A percentile compares a stretch with the other conserved stretches of the same genome.
Conservation (phyloP, 176 grass and related monocot species). For the Hsuehochloa calcarea region DNA sequence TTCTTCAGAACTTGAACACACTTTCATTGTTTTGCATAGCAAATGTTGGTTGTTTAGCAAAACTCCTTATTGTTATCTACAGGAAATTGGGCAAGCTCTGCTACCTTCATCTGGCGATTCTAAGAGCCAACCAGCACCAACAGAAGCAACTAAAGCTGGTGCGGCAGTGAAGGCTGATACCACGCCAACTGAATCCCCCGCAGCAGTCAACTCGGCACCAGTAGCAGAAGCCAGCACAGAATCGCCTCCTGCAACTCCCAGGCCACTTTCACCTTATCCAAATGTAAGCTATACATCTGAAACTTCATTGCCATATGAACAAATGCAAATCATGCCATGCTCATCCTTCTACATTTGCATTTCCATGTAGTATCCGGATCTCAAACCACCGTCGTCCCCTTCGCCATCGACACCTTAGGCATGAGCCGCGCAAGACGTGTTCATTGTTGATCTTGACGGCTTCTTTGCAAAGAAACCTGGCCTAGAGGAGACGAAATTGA, state of each 20-base stretch:
- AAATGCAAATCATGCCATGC: background rate
- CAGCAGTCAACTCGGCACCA: slow-evolving; percentile 34
- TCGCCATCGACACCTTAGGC: slow-evolving; percentile 64
- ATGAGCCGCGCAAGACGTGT: background rate
- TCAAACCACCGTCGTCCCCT: slow-evolving; percentile 89
- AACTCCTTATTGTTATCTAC: slow-evolving; percentile 11
- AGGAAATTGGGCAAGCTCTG: slow-evolving; percentile 93
- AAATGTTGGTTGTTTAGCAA: background rate
- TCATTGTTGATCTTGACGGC: background rate
- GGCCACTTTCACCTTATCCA: slow-evolving; percentile 79
- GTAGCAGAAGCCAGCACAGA: slow-evolving; percentile 32
- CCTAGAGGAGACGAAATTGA: slow-evolving; percentile 26
- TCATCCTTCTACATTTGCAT: slow-evolving; percentile 9
- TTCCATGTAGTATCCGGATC: slow-evolving; percentile 82
- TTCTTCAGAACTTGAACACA: background rate
- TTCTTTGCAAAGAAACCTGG: slow-evolving; percentile 11
- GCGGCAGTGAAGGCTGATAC: slow-evolving; percentile 30
- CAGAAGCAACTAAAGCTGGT: slow-evolving; percentile 28
- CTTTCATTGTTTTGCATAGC: slow-evolving; percentile 3
- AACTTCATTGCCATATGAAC: background rate
- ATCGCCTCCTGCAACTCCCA: slow-evolving; percentile 29
- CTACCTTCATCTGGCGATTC: slow-evolving; percentile 45
- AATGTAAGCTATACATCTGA: slow-evolving; percentile 43
- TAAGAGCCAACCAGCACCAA: slow-evolving; percentile 59
- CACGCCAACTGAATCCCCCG: slow-evolving; percentile 25